Base-by-base conservation (phyloP, 2,329 filamentous ascomycete genomes). In the Cladobotryum protrusum region DNA sequence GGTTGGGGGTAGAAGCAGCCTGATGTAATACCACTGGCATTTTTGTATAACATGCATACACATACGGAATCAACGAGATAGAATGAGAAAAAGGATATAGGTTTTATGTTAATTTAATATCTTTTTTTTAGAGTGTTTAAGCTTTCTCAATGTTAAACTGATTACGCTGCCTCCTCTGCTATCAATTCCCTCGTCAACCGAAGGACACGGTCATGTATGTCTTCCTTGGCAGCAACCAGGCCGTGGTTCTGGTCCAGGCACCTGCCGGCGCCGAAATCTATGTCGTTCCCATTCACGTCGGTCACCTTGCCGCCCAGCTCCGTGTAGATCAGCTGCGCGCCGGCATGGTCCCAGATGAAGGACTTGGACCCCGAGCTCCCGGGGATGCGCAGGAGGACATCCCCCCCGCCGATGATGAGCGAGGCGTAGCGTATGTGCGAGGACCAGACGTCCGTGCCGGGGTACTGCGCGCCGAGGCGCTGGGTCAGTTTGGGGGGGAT, bases 1-100 rank as follows among this genome's bases (percentile, higher is more conserved):
- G 69, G 83, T 99, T 70, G 93, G 93, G 7, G 93, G 91, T 13
- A 77, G 93, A 64, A 92, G 86, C 60, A 97, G 90, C 70, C 74
- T 99, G 69, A 97, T 97, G 93, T 96, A 70, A 61, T 18, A 19
- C 13, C 15, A 14, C 8, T 24, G 19, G 41, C 19, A 43, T 43
- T 20, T 43, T 29, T 33, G 41, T 14, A 43, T 33, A 11, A 9
- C 43, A 45, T 24, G 43, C 18, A 24, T 42, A 45, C 5, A 34
- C 14, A 29, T 5, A n/a, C 14, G 36, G n/a, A 40, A 11, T 15
- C 37, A 19, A 12, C 37, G 15, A 40, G 37, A 12, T 29, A 8
- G 24, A 29, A 41, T 24, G 14, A 43, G 17, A 48, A 34, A n/a
- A 12, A 15, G 15, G 17, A 42, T 41, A 14, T 33, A 8, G 11